Conservation (phyloP, 257 asterid genomes). For the Anisodus acutangulus region DNA sequence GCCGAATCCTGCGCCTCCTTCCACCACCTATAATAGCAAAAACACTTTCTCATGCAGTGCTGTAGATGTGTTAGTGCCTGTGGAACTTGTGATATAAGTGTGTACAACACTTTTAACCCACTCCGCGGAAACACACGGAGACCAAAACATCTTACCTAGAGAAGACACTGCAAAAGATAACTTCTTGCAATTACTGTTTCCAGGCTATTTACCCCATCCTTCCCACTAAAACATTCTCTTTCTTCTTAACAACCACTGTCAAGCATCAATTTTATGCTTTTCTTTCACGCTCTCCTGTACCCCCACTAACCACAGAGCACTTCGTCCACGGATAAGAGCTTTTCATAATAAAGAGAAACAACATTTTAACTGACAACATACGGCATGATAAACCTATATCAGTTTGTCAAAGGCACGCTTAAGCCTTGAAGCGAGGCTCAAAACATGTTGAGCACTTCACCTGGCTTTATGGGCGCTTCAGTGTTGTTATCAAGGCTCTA, state of each 20-base stretch:
- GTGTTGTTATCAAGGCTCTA: too few species aligned
- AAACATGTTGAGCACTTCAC: too few species aligned
- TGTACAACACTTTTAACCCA: conserved; percentile 7
- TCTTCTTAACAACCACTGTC: conserved; percentile 11
- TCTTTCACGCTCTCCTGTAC: neutral
- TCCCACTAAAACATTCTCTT: neutral
- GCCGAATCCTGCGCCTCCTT: conserved; percentile 82
- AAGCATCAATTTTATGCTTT: conserved; percentile 9
- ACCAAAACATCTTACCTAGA: conserved; percentile 7
- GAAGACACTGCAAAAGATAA: neutral
- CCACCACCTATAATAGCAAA: conserved; percentile 80
- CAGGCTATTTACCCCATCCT: neutral
- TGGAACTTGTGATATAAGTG: neutral
- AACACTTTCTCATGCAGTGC: conserved; percentile 4
- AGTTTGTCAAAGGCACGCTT: too few species aligned
- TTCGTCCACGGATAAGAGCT: neutral
- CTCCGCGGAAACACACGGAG: neutral
- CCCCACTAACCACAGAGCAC: neutral
- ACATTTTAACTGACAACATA: neutral
- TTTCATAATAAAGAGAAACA: neutral
- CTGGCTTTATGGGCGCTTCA: too few species aligned
- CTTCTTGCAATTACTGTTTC: neutral
- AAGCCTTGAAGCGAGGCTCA: too few species aligned
- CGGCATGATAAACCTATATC: neutral
- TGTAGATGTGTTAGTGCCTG: neutral